Evolutionary conservation across 306 rosid species (phyloP).

Genomic region (Cicer chorassanicum): DNA sequence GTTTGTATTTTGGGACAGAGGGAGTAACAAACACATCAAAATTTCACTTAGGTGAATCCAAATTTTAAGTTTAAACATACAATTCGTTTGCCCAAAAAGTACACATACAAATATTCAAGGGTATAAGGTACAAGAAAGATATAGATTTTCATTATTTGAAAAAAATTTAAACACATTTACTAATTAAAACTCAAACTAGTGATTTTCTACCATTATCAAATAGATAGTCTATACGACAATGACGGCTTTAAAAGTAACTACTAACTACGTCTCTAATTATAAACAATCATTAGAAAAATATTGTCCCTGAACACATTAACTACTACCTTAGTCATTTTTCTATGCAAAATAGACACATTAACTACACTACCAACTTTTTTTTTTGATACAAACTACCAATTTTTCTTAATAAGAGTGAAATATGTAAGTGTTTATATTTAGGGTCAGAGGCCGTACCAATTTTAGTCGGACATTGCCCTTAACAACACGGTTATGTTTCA

Average conservation of each 20-base stretch:
- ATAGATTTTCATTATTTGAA: constrained; percentile 16
- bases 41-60: constrained; percentile 11
- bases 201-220: neutral
- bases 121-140: neutral
- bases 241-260: neutral
- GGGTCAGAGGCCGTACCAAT: neutral
- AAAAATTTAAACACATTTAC: neutral
- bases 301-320: no score
- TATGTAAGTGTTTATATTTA: no score
- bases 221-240: neutral
- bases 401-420: no score
- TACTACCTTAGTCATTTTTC: no score
- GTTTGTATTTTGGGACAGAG: no score
- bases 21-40: neutral
- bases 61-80: constrained; percentile 13
- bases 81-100: neutral
- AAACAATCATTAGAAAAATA: no score
- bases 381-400: no score
- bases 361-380: no score
- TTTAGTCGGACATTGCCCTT: neutral
- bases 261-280: no score
- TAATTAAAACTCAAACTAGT: neutral
- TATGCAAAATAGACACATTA: no score
- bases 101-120: neutral
- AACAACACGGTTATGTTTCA: neutral